Evolutionary conservation across 306 rosid genomes (phyloP), one percentile per base, ranked within the genome.

Genomic region (Biancaea sappan): DNA sequence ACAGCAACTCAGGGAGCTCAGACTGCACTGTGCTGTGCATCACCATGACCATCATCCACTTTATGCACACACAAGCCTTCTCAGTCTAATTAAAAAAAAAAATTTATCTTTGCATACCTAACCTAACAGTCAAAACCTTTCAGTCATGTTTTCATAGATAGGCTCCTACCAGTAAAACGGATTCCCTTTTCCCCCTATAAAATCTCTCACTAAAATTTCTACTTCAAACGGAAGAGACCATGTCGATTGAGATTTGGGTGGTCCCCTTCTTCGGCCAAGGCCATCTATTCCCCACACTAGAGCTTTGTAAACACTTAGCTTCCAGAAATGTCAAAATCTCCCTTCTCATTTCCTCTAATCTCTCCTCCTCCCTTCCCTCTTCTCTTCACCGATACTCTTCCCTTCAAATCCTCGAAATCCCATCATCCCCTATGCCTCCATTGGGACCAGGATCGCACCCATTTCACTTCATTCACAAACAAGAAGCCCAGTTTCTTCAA

Each of bases 201-300:
- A 57, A 15, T 5, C 13, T 25, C 18, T 12, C 35, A 2, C 35
- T 32, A 5, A 32, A 57, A 15, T 5, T 26, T 25, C 18, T 12
- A 9, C 29, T 6, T 40, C 8, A 26, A 5, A n/a, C 29, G 6
- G 5, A 8, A 6, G 2, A 29, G 16, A 6, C 10, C 2, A 84
- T 82, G 92, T 61, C 84, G 1, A 38, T 12, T 25, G 88, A 89
- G 72, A 84, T 89, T 37, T 89, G 86, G 85, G 63, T 89, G 1
- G 52, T 86, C 4, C 88, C 97, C 7, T 84, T 84, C 34, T 75
- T 81, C 4, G 94, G 91, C 43, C 88, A 86, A 62, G 92, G 97
- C 43, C 97, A 91, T 79, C 72, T 91, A 21, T 71, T 89, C 31
- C 97, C 95, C 0, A 65, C 77, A 53, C 52, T 87, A 11, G 90